Base-by-base conservation (phyloP, 2,329 filamentous ascomycete species). In the Ophiocordyceps camponoti-floridani region DNA sequence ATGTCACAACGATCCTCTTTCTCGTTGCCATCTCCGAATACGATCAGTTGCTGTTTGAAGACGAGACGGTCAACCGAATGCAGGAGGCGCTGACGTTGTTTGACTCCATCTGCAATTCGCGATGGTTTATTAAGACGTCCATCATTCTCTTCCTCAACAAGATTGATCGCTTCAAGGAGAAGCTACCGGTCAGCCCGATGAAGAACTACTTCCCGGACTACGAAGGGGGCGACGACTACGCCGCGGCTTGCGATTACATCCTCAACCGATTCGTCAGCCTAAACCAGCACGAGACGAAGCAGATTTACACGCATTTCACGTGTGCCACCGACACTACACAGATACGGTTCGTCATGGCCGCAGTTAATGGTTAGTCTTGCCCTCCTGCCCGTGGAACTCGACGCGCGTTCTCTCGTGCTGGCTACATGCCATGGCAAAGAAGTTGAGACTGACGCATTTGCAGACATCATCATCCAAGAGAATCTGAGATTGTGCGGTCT, bases 391-490 rank as follows among this genome's bases (percentile, higher is more conserved):
- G 2, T 40, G 35, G n/a, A 38, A 16, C n/a, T 16, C 11, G 4
- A 16, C 18, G 35, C 35, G 35, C 28, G 3, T 30, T 4, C 28
- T 30, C 28, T 30, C 12, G 28, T 10, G 3, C 9, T 30, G 2
- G 28, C 4, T 9, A 30, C 9, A 12, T 10, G 28, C 3, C 9
- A 30, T 30, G 8, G 8, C 9, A 12, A 30, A 30, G n/a, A 9
- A 16, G 18, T 38, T 10, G 16, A 19, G 16, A 16, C 35, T 38
- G 18, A 38, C 2, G 4, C 8, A 18, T 2, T 1, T 23, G 2
- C 53, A 94, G 91, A 98, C 69, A 98, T 98, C 64, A 98, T 98
- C 69, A 98, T 98, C 64, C 91, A 98, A 72, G 91, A 96, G 69
- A 98, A 98, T 69, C 79, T 98, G 52, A 83, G 91, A 64, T 76